Evolutionary conservation across 805 yeast genomes (phyloP).

Genomic region (Metschnikowia amazonensis): DNA sequence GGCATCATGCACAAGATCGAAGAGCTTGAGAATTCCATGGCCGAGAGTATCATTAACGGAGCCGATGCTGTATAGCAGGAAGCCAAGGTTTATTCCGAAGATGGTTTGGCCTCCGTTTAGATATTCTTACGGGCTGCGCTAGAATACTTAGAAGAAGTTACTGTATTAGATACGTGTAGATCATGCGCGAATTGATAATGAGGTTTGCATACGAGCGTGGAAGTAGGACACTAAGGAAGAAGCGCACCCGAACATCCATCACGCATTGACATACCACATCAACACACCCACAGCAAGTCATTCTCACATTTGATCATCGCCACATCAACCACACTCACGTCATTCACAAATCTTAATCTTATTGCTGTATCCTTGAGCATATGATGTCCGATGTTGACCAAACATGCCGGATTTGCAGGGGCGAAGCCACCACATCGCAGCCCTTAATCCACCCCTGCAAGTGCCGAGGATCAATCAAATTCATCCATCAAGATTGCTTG

Average conservation of each 20-base stretch:
- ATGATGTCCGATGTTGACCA: slow-evolving; percentile 32
- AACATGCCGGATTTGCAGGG: slow-evolving; percentile 89
- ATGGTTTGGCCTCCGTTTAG: neutral
- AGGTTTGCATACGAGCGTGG: neutral
- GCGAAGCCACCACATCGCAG: slow-evolving; percentile 74
- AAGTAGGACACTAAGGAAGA: neutral
- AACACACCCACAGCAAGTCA: neutral
- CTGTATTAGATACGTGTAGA: neutral
- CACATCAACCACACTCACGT: neutral
- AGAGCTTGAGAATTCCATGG: neutral
- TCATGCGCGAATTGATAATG: too few species aligned
- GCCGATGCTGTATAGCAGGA: slow-evolving; percentile 1
- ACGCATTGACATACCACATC: neutral
- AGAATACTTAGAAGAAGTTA: neutral
- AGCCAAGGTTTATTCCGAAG: slow-evolving; percentile 1
- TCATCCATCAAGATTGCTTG: slow-evolving; percentile 88
- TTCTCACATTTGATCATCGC: neutral
- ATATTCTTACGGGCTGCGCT: neutral
- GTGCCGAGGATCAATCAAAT: slow-evolving; percentile 90
- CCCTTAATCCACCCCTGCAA: slow-evolving; percentile 90
- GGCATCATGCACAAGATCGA: slow-evolving; percentile 5
- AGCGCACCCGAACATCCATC: neutral
- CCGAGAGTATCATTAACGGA: slow-evolving; percentile 5
- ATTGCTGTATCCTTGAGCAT: too few species aligned
- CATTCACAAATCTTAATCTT: too few species aligned